Evolutionary conservation across 371 early-diverging fungal species (phyloP).

Genomic region (Blastocladiella emersonii): DNA sequence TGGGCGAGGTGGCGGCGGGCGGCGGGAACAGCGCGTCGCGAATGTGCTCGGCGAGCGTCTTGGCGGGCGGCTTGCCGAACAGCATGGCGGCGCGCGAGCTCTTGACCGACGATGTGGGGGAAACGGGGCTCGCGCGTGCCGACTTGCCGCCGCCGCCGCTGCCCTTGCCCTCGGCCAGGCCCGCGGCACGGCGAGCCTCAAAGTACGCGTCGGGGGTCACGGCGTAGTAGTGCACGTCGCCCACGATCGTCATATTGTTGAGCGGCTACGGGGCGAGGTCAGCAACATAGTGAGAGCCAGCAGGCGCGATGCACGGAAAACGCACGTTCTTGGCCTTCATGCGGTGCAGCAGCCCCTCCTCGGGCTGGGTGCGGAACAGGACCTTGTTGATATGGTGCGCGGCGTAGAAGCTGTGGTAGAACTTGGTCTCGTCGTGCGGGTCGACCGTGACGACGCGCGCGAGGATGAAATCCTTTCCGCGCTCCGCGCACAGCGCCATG

Average conservation of each 20-base stretch:
- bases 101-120: conserved; percentile 1
- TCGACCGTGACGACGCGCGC: conserved; percentile 67
- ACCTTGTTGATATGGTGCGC: conserved; percentile 72
- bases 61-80: not conserved
- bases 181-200: not conserved
- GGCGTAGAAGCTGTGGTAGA: conserved; percentile 47
- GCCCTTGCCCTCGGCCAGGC: no score
- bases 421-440: conserved; percentile 33
- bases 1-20: not conserved
- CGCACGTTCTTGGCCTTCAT: conserved; percentile 71
- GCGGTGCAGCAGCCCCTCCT: conserved; percentile 52
- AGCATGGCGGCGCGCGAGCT: not conserved
- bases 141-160: no score
- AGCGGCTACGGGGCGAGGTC: conserved; percentile 46
- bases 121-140: conserved; percentile 9
- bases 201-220: conserved; percentile 8
- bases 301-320: not conserved
- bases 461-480: conserved; percentile 56
- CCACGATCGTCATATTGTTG: conserved; percentile 60
- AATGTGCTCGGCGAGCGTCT: conserved; percentile 12
- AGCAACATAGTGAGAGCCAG: conserved; percentile 1
- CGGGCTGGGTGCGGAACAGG: conserved; percentile 56
- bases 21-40: not conserved
- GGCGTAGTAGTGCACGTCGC: conserved; percentile 55
- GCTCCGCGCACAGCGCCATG: conserved; percentile 38